These are phyloP conservation scores for Triticum monococcum DNA, from an alignment of 176 grass and related monocot genomes.

Conservation along the genomic window DNA sequence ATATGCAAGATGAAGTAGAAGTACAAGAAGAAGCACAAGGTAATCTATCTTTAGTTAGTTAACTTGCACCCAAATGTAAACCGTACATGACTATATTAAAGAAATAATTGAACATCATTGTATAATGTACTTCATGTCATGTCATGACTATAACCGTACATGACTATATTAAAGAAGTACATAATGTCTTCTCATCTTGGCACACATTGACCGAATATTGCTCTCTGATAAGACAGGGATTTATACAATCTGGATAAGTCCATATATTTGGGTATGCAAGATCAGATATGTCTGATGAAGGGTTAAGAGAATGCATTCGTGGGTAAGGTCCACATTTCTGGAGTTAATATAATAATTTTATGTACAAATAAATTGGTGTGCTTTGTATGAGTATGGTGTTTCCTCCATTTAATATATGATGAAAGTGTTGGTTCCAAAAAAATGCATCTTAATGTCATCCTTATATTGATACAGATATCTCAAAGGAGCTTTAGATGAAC, in stretches of 20 bases:
- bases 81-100: neutral
- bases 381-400: neutral
- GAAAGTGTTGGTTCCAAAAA: no score
- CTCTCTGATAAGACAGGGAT: constrained; percentile 49
- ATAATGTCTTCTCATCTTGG: constrained; percentile 25
- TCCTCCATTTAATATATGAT: neutral
- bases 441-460: no score
- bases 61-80: neutral
- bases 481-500: no score
- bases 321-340: constrained; percentile 50
- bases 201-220: neutral
- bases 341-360: neutral
- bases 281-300: constrained; percentile 88
- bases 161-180: neutral
- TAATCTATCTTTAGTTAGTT: neutral
- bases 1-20: no score
- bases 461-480: no score
- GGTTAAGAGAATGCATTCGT: constrained; percentile 70
- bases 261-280: constrained; percentile 96
- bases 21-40: neutral
- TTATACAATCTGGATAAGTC: constrained; percentile 65
- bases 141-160: no score
- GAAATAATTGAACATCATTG: neutral
- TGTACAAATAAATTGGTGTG: neutral
- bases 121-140: neutral